Base-by-base conservation (phyloP, 768 basidiomycete genomes). In the Lactifluus piperatus region DNA sequence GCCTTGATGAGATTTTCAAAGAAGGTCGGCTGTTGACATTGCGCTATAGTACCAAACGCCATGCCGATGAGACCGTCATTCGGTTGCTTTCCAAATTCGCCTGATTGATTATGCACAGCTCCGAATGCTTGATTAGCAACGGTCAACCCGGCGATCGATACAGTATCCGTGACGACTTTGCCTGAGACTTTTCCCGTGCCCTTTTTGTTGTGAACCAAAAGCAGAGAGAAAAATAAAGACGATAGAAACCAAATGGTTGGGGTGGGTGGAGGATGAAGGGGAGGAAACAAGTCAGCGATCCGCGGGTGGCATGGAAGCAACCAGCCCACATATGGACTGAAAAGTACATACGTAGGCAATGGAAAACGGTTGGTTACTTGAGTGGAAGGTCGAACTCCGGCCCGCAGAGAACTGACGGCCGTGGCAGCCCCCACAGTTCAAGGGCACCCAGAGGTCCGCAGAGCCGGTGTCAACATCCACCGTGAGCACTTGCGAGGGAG, bases 391-490 rank as follows among this genome's bases (percentile, higher is more conserved):
- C 5, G 67, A 69, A 64, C 81, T 84, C 18, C 62, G 60, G 5
- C 55, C 56, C 2, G 74, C 60, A 22, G 74, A 58, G 60, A 78
- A 82, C 55, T 75, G 74, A 14, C 52, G 67, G 48, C 70, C 67
- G n/a, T 61, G 60, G 59, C 81, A 83, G 16, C 63, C 37, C 1
- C 47, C 14, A 64, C 81, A 82, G 45, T 66, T 53, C 14, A 70
- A 68, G 29, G 79, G 75, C 20, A 78, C 68, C 81, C 85, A 87
- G n/a, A 84, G 73, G 67, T 88, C 86, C 34, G 80, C 74, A 7
- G 81, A 83, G 51, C 86, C 84, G 3, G 86, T 87, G 68, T 88
- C 86, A 62, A 87, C 72, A 68, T 84, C 80, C 34, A 87, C 76
- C 2, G 75, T 72, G 18, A 87, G 65, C 22, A 62, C 53, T 68